These are phyloP conservation scores for Kodamaea anthophila DNA, from an alignment of 1,139 yeast species.

Conservation along the genomic window DNA sequence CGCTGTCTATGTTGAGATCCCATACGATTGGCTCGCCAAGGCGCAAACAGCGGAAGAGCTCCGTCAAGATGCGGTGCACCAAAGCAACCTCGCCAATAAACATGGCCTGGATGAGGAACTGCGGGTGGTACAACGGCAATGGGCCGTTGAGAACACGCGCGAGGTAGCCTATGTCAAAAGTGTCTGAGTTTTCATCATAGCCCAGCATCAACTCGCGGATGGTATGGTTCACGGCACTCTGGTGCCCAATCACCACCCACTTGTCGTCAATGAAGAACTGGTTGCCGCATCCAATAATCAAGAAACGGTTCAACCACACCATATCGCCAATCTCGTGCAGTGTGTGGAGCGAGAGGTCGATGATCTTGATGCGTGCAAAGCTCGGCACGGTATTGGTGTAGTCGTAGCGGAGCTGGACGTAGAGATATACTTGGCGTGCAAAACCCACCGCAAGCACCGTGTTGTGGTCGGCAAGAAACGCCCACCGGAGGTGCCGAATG, in stretches of 20 bases:
- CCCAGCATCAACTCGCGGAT: constrained; percentile 49
- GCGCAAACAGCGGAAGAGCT: constrained; percentile 48
- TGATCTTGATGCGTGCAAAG: constrained; percentile 67
- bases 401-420: constrained; percentile 81
- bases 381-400: constrained; percentile 77
- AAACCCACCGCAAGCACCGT: constrained; percentile 81
- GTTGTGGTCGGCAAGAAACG: constrained; percentile 53
- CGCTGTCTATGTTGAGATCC: constrained; percentile 20
- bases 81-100: constrained; percentile 55
- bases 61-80: constrained; percentile 53
- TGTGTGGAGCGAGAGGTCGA: constrained; percentile 67
- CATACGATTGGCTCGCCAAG: constrained; percentile 26
- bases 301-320: constrained; percentile 74
- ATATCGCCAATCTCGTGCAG: constrained; percentile 84
- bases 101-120: constrained; percentile 70
- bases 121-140: constrained; percentile 88
- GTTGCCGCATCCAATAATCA: constrained; percentile 85
- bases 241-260: constrained; percentile 32
- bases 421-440: constrained; percentile 51
- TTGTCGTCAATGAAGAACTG: constrained; percentile 81
- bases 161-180: constrained; percentile 43
- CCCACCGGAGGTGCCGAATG: constrained; percentile 74
- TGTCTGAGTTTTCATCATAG: constrained; percentile 16
- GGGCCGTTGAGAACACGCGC: constrained; percentile 83
- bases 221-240: constrained; percentile 26